Percentiles rank a stretch among this genome's conserved stretches.
phyloP scores from a whole-genome alignment of 331 rosid species.

The Ulmus americana region DNA sequence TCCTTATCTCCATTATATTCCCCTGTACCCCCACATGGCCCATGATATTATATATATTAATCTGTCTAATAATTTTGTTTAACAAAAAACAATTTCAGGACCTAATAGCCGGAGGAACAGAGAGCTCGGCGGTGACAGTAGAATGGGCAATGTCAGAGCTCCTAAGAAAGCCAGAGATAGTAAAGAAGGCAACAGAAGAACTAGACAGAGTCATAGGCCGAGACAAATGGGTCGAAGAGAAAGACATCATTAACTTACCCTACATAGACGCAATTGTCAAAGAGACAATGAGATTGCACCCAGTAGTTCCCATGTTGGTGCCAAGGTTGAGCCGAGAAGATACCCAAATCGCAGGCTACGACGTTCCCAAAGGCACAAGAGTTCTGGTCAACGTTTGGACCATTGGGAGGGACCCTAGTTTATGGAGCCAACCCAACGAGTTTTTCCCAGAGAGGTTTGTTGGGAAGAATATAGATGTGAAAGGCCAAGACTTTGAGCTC shows the following conservation, averaged over 20 bases:
- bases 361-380: constrained; percentile 63
- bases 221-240: constrained; percentile 77
- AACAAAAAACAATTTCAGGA: constrained; percentile 33
- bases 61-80: neutral
- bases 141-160: constrained; percentile 77
- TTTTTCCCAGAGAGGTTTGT: constrained; percentile 63
- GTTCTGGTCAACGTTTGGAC: constrained; percentile 48
- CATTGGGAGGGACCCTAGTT: constrained; percentile 49
- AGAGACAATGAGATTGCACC: constrained; percentile 74
- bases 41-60: neutral
- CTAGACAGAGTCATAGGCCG: constrained; percentile 62
- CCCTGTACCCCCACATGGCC: neutral
- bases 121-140: constrained; percentile 62
- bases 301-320: constrained; percentile 67
- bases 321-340: constrained; percentile 49
- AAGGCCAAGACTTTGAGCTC: constrained; percentile 60
- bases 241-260: constrained; percentile 52
- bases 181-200: constrained; percentile 52
- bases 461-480: constrained; percentile 46
- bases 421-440: constrained; percentile 61
- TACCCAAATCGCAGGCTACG: constrained; percentile 42
- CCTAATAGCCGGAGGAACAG: constrained; percentile 73
- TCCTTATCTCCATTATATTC: neutral
- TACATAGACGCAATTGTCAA: constrained; percentile 46
- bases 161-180: constrained; percentile 46